Percentiles rank a stretch among this genome's conserved stretches.
These are phyloP conservation scores for Trifolium dubium DNA, from an alignment of 306 rosid species.

Conservation along the genomic window DNA sequence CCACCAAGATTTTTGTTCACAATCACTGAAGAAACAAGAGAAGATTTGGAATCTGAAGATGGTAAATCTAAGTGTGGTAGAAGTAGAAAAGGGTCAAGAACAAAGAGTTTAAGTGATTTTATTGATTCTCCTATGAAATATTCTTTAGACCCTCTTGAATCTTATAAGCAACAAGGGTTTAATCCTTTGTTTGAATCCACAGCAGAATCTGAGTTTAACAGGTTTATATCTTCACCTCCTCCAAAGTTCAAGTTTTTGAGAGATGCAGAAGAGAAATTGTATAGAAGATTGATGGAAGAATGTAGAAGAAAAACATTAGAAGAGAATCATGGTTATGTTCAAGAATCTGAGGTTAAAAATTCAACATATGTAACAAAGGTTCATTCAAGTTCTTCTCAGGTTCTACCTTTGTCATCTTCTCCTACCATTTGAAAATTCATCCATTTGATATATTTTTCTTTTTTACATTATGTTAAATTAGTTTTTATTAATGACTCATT, in stretches of 20 bases:
- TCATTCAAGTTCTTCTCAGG: slow-evolving; percentile 78
- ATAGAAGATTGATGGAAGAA: slow-evolving; percentile 70
- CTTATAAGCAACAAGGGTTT: slow-evolving; percentile 68
- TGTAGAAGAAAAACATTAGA: slow-evolving; percentile 51
- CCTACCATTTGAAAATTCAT: slow-evolving; percentile 58
- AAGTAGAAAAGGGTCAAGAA: slow-evolving; percentile 72
- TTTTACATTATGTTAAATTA: slow-evolving; percentile 29
- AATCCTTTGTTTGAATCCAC: slow-evolving; percentile 86
- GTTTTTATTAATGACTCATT: slow-evolving; percentile 44
- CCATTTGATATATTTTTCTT: slow-evolving; percentile 35
- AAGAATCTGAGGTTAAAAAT: slow-evolving; percentile 40
- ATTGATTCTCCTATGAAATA: slow-evolving; percentile 60
- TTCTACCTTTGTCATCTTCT: slow-evolving; percentile 82
- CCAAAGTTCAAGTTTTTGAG: slow-evolving; percentile 82
- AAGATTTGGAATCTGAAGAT: slow-evolving; percentile 89
- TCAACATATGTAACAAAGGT: slow-evolving; percentile 39
- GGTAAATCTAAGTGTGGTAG: slow-evolving; percentile 62
- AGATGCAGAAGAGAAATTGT: slow-evolving; percentile 88
- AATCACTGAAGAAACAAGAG: slow-evolving; percentile 84
- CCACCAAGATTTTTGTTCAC: slow-evolving; percentile 92
- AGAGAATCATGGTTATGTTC: slow-evolving; percentile 40
- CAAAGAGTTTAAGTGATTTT: slow-evolving; percentile 72
- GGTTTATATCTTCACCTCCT: slow-evolving; percentile 81
- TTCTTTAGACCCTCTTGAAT: slow-evolving; percentile 54
- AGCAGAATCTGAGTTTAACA: slow-evolving; percentile 55